Evolutionary conservation across 352 stramenopile species (phyloP).

Genomic region (Phytophthora lateralis): DNA sequence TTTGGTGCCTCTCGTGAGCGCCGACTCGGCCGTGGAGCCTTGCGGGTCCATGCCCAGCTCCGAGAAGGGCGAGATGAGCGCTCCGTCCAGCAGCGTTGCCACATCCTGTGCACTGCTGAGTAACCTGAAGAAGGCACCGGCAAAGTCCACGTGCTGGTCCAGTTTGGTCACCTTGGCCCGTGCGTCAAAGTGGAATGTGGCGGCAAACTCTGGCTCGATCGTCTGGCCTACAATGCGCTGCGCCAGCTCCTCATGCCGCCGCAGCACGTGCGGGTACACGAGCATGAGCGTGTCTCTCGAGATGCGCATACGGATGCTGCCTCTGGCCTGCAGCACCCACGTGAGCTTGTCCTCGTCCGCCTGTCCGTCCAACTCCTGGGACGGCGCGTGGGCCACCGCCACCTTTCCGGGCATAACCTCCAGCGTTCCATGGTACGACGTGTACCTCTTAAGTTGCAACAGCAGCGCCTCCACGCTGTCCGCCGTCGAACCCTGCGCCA

Average conservation of each 20-base stretch:
- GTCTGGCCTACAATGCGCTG: constrained; percentile 61
- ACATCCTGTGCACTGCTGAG: constrained; percentile 42
- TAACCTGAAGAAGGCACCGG: constrained; percentile 53
- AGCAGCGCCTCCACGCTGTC: constrained; percentile 53
- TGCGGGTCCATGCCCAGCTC: constrained; percentile 68
- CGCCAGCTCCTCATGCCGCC: constrained; percentile 52
- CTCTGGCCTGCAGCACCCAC: constrained; percentile 44
- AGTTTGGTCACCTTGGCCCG: constrained; percentile 57
- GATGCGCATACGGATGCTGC: constrained; percentile 52
- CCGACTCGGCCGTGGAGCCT: constrained; percentile 37
- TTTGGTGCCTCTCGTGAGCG: constrained; percentile 51
- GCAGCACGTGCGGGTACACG: constrained; percentile 67
- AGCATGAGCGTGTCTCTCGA: constrained; percentile 76
- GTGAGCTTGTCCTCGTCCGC: constrained; percentile 24
- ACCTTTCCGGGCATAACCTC: constrained; percentile 34
- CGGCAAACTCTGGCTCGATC: constrained; percentile 55
- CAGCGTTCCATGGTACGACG: constrained; percentile 69
- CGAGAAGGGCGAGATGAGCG: constrained; percentile 59
- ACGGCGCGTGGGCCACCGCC: constrained; percentile 35
- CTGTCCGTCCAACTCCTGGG: constrained; percentile 4
- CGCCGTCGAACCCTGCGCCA: constrained; percentile 32
- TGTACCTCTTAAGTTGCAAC: constrained; percentile 72
- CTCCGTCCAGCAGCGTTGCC: constrained; percentile 40
- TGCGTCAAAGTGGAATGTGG: constrained; percentile 63
- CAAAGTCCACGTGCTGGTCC: constrained; percentile 64